phyloP scores from a whole-genome alignment of 176 grass and related monocot genomes.

The Musa beccarii region DNA sequence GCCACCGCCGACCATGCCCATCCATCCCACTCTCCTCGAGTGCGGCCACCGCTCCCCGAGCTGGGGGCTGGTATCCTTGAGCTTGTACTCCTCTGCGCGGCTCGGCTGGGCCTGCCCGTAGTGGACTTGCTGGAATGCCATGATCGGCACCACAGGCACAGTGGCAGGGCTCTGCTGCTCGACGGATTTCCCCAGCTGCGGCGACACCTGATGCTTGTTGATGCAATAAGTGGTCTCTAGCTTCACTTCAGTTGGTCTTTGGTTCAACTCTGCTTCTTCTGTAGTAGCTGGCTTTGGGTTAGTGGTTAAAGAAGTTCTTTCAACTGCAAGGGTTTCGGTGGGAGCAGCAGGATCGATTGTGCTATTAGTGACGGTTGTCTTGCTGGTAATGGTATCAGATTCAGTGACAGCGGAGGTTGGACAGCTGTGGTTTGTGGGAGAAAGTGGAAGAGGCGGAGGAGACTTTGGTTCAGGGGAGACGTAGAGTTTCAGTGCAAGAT shows the following conservation, averaged over 20 bases:
- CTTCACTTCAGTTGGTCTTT: conserved; percentile 20
- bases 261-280: conserved; percentile 12
- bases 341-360: background rate
- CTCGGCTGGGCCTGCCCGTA: conserved; percentile 37
- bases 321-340: background rate
- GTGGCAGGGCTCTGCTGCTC: conserved; percentile 10
- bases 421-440: background rate
- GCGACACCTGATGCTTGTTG: conserved; percentile 25
- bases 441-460: background rate
- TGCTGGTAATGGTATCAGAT: background rate
- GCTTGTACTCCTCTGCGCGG: conserved; percentile 35
- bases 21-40: conserved; percentile 1
- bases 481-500: conserved; percentile 29
- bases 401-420: background rate
- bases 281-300: background rate
- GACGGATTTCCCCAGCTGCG: conserved; percentile 16
- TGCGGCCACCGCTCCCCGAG: conserved; percentile 36
- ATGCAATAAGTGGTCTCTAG: conserved; percentile 10
- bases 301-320: background rate
- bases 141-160: conserved; percentile 20
- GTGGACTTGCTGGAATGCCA: conserved; percentile 55
- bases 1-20: conserved; percentile 6
- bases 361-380: background rate
- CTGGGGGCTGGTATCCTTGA: conserved; percentile 30
- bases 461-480: conserved; percentile 18